phyloP scores from a whole-genome alignment of 805 yeast species.

The Yamadazyma insecticola region DNA sequence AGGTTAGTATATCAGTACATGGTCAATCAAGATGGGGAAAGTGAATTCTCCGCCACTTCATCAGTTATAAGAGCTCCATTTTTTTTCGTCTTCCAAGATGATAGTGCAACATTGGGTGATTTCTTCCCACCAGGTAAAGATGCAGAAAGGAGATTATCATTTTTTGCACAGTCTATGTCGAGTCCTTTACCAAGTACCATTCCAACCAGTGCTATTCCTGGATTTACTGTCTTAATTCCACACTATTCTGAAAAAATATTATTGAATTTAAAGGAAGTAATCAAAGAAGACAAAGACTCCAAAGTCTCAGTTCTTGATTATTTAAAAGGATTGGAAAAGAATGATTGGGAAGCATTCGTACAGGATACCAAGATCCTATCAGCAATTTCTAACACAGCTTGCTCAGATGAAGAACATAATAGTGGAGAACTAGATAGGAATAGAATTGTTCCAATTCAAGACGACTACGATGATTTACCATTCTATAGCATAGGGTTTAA shows the following conservation, averaged over 20 bases:
- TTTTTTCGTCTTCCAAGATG: conserved; percentile 48
- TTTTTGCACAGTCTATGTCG: conserved; percentile 51
- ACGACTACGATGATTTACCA: conserved; percentile 54
- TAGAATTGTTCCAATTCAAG: conserved; percentile 1
- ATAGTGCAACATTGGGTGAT: conserved; percentile 30
- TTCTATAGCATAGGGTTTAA: conserved; percentile 71
- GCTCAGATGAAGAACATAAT: background rate
- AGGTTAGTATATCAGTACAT: conserved; percentile 21
- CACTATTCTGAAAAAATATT: conserved; percentile 50
- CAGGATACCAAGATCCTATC: conserved; percentile 57
- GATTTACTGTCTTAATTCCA: conserved; percentile 48
- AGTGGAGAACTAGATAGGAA: too few relatives aligned
- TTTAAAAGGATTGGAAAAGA: conserved; percentile 62
- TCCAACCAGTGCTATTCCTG: conserved; percentile 45
- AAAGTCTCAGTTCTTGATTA: conserved; percentile 69
- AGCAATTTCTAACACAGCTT: background rate
- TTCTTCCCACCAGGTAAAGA: conserved; percentile 43
- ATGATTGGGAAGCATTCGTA: conserved; percentile 81
- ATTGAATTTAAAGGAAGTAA: conserved; percentile 40
- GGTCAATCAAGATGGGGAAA: conserved; percentile 3
- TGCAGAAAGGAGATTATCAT: conserved; percentile 49
- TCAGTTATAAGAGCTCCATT: conserved; percentile 32
- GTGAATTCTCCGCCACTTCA: conserved; percentile 1
- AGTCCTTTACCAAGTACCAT: conserved; percentile 45
- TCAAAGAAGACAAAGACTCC: conserved; percentile 41